Percentiles rank a stretch among this genome's conserved stretches.
phyloP scores from a whole-genome alignment of 106 monocot species.

The Phalaenopsis equestris region DNA sequence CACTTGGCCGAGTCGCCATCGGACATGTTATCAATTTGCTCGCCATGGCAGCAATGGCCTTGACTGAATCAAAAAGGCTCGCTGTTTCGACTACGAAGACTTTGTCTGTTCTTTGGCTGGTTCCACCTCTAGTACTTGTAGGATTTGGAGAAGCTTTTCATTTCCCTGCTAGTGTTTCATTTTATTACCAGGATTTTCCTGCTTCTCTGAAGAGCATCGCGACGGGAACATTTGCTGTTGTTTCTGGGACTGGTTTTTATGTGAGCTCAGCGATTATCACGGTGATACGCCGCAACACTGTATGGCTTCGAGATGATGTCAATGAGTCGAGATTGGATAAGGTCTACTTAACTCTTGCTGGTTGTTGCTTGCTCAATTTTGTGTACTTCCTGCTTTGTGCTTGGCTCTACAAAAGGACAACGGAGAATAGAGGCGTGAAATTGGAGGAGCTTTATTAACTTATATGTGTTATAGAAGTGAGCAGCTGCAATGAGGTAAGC shows the following conservation, averaged over 20 bases:
- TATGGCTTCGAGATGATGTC: conserved; percentile 6
- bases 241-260: not conserved
- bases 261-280: not conserved
- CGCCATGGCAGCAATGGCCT: not conserved
- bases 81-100: not conserved
- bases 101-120: conserved; percentile 6
- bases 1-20: not conserved
- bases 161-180: conserved; percentile 3
- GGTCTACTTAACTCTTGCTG: conserved; percentile 3
- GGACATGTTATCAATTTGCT: not conserved
- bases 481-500: not conserved
- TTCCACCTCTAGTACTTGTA: not conserved
- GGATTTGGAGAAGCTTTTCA: conserved; percentile 11
- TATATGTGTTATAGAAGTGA: not conserved
- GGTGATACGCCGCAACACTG: not conserved
- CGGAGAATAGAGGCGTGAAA: not conserved
- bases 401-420: not conserved
- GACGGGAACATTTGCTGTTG: not conserved
- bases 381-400: conserved; percentile 7
- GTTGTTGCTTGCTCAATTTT: conserved; percentile 1
- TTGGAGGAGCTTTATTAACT: not conserved
- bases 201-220: not conserved
- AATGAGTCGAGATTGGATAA: conserved; percentile 12
- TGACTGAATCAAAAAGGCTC: not conserved
- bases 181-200: conserved; percentile 9